These are phyloP conservation scores for Dissophora ornata DNA, from an alignment of 192 early-diverging fungal species.

Conservation along the genomic window DNA sequence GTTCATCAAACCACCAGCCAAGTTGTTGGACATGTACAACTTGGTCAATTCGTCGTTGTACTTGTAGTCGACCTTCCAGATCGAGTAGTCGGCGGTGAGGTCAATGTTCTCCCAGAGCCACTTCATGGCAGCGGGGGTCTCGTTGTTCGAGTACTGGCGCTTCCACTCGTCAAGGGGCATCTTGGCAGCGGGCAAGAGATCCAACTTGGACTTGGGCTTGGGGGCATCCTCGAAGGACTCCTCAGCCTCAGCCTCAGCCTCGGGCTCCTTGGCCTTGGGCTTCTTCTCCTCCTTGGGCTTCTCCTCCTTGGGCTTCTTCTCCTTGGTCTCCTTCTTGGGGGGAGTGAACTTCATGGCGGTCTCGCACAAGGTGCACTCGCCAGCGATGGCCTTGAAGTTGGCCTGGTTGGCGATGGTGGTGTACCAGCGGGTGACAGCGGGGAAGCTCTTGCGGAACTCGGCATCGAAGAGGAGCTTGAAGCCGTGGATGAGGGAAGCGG, in stretches of 20 bases:
- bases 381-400: slow-evolving; percentile 85
- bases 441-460: slow-evolving; percentile 84
- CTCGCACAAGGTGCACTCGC: slow-evolving; percentile 75
- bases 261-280: slow-evolving; percentile 60
- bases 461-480: slow-evolving; percentile 74
- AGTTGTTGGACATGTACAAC: slow-evolving; percentile 94
- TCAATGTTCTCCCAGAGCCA: slow-evolving; percentile 97
- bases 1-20: slow-evolving; percentile 92
- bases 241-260: slow-evolving; percentile 71
- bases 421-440: slow-evolving; percentile 95
- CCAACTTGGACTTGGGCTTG: slow-evolving; percentile 92
- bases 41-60: slow-evolving; percentile 93
- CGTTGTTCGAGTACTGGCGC: slow-evolving; percentile 97
- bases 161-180: slow-evolving; percentile 95
- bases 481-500: slow-evolving; percentile 59
- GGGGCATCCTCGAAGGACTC: slow-evolving; percentile 75
- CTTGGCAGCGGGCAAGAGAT: slow-evolving; percentile 83
- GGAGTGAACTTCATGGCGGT: slow-evolving; percentile 60
- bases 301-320: slow-evolving; percentile 70
- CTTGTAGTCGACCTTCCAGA: slow-evolving; percentile 95
- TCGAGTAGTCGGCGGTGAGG: slow-evolving; percentile 82
- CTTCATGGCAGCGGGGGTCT: slow-evolving; percentile 87
- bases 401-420: slow-evolving; percentile 85
- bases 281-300: slow-evolving; percentile 62
- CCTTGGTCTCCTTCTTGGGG: slow-evolving; percentile 76